phyloP scores from a whole-genome alignment of 352 stramenopile genomes.

The Achlya hypogyna region DNA sequence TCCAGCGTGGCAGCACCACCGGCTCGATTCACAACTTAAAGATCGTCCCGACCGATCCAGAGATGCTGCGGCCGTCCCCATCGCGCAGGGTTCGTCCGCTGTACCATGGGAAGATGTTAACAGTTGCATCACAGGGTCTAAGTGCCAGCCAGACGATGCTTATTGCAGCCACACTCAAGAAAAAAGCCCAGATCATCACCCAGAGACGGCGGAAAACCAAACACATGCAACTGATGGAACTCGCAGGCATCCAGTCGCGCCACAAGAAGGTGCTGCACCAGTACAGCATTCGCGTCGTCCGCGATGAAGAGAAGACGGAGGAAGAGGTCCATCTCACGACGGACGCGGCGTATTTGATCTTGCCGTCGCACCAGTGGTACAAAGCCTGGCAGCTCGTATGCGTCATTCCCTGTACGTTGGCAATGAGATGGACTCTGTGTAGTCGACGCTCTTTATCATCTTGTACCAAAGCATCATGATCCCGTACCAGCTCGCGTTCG shows the following conservation, averaged over 20 bases:
- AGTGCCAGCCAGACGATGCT: background rate
- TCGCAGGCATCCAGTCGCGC: constrained; percentile 43
- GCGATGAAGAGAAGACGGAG: constrained; percentile 31
- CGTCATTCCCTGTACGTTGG: background rate
- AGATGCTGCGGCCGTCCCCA: too few species aligned
- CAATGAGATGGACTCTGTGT: background rate
- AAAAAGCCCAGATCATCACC: constrained; percentile 6
- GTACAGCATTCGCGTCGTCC: constrained; percentile 66
- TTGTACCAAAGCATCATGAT: constrained; percentile 72
- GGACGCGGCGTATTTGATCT: constrained; percentile 37
- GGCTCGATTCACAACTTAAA: background rate
- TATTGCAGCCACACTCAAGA: background rate
- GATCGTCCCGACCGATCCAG: background rate
- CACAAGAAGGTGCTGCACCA: constrained; percentile 63
- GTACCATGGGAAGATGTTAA: too few species aligned
- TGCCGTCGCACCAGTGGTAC: constrained; percentile 54
- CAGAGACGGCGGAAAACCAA: constrained; percentile 16
- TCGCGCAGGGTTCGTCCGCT: too few species aligned
- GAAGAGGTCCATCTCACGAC: constrained; percentile 33
- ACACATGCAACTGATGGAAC: constrained; percentile 30
- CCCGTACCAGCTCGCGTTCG: constrained; percentile 55
- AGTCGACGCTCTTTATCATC: constrained; percentile 61
- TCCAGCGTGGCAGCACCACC: background rate
- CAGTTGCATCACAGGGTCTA: background rate
- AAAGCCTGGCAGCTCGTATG: constrained; percentile 71